phyloP scores from a whole-genome alignment of 805 yeast species.

The Candida ortonii region DNA sequence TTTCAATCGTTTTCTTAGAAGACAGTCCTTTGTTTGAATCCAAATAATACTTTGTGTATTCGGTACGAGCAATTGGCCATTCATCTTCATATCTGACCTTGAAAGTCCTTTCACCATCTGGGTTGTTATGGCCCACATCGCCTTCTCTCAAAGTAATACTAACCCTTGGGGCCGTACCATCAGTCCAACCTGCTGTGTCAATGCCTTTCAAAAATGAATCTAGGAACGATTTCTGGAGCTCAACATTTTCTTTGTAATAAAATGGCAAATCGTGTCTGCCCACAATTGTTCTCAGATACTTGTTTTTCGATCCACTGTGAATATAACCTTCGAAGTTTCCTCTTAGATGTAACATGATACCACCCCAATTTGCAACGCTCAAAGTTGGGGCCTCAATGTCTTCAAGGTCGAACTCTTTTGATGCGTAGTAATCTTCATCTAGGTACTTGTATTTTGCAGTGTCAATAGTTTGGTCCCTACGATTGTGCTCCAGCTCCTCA shows the following conservation, averaged over 20 bases:
- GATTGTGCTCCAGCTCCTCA: slow-evolving; percentile 8
- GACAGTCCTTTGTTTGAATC: slow-evolving; percentile 3
- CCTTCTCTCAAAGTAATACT: slow-evolving; percentile 10
- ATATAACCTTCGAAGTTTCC: slow-evolving; percentile 10
- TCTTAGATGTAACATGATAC: slow-evolving; percentile 11
- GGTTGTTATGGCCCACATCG: slow-evolving; percentile 6
- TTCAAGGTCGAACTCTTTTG: slow-evolving; percentile 7
- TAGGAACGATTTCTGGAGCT: slow-evolving; percentile 8
- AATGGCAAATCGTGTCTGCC: slow-evolving; percentile 14
- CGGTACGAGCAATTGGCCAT: slow-evolving; percentile 9
- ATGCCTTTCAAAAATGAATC: slow-evolving; percentile 8
- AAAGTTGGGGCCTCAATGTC: slow-evolving; percentile 12
- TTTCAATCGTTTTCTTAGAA: neutral
- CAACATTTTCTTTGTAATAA: slow-evolving; percentile 10
- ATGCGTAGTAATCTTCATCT: slow-evolving; percentile 10
- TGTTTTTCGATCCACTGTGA: slow-evolving; percentile 7
- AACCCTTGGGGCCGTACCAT: slow-evolving; percentile 9
- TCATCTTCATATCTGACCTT: slow-evolving; percentile 10
- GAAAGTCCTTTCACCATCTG: slow-evolving; percentile 3
- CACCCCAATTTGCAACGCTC: slow-evolving; percentile 15
- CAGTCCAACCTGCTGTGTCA: slow-evolving; percentile 7
- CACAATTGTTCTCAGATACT: slow-evolving; percentile 10
- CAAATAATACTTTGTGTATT: slow-evolving; percentile 6
- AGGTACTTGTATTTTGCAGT: slow-evolving; percentile 11
- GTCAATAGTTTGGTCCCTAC: slow-evolving; percentile 11